Conservation (phyloP, 192 early-diverging fungal species). For the Coemansia sp. region DNA sequence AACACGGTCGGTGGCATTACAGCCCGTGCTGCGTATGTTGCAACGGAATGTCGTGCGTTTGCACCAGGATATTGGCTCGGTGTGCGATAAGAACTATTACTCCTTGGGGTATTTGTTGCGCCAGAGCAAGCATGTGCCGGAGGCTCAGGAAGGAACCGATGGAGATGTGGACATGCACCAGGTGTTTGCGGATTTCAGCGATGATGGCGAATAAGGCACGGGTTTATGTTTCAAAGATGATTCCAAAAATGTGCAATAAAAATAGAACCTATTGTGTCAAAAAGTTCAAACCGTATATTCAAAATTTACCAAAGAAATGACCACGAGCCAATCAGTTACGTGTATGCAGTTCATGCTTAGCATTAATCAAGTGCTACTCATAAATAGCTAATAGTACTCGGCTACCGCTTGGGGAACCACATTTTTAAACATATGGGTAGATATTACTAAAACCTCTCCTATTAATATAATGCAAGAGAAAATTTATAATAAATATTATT, state of each 20-base stretch:
- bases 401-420: too few relatives aligned
- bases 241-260: too few relatives aligned
- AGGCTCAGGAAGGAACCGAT: constrained; percentile 17
- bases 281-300: too few relatives aligned
- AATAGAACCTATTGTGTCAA: too few relatives aligned
- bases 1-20: constrained; percentile 60
- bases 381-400: too few relatives aligned
- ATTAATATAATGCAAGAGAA: too few relatives aligned
- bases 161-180: constrained; percentile 29
- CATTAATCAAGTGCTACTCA: too few relatives aligned
- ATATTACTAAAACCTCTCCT: too few relatives aligned
- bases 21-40: constrained; percentile 75
- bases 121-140: constrained; percentile 38
- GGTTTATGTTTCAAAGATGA: neutral
- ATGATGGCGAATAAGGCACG: constrained; percentile 11
- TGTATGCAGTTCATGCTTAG: too few relatives aligned
- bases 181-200: constrained; percentile 27
- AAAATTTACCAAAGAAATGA: too few relatives aligned
- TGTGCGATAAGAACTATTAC: constrained; percentile 52
- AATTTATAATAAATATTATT: constrained; percentile 1
- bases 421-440: too few relatives aligned
- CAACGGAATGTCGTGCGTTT: constrained; percentile 65
- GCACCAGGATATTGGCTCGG: constrained; percentile 51
- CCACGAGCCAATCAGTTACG: too few relatives aligned
- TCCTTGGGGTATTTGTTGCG: constrained; percentile 35